These are phyloP conservation scores for Penicillium robsamsonii DNA, from an alignment of 495 filamentous ascomycete genomes.

Conservation along the genomic window DNA sequence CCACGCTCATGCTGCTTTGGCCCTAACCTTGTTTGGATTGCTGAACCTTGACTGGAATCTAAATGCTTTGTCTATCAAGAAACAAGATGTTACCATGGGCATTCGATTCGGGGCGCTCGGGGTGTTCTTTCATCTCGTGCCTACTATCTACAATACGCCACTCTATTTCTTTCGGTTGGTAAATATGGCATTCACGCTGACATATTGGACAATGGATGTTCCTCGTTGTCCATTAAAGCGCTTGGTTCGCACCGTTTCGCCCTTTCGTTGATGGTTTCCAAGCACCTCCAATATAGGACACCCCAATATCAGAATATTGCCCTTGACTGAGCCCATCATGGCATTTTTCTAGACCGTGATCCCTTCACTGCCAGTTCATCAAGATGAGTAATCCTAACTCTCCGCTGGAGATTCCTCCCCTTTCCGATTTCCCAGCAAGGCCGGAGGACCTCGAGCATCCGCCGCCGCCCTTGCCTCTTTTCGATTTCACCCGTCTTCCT, in stretches of 20 bases:
- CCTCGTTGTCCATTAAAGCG: constrained; percentile 6
- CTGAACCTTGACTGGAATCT: neutral
- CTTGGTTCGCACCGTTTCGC: neutral
- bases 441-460: constrained; percentile 9
- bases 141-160: constrained; percentile 2
- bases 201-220: neutral
- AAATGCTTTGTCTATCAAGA: constrained; percentile 1
- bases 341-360: neutral
- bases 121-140: constrained; percentile 3
- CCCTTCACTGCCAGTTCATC: neutral
- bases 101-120: neutral
- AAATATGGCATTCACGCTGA: neutral
- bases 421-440: neutral
- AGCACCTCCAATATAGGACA: neutral
- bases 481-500: constrained; percentile 18
- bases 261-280: neutral
- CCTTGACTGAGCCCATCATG: neutral
- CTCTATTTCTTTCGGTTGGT: neutral
- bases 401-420: neutral
- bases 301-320: neutral
- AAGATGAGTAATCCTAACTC: neutral
- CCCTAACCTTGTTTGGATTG: neutral
- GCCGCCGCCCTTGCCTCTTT: neutral
- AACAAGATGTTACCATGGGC: neutral
- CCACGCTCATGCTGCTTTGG: neutral